Evolutionary conservation across 2,329 filamentous ascomycete genomes (phyloP).

Genomic region (Hypoxylon sp.): DNA sequence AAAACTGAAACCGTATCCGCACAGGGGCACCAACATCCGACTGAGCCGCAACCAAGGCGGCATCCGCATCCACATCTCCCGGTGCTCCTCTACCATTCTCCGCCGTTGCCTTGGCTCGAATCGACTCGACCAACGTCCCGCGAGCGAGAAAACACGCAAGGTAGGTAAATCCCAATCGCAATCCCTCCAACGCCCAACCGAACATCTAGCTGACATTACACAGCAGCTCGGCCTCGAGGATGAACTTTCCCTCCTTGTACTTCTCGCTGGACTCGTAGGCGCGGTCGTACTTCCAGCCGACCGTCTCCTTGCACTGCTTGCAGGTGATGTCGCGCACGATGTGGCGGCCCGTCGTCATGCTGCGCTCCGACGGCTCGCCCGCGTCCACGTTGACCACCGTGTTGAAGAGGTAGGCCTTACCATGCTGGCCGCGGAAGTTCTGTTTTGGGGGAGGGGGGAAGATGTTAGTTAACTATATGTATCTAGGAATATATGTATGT

Average conservation of each 20-base stretch:
- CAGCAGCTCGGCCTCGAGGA: slow-evolving; percentile 91
- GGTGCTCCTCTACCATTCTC: neutral
- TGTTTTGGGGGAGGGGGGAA: slow-evolving; percentile 56
- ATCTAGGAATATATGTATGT: neutral
- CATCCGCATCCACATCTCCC: neutral
- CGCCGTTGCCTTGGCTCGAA: neutral
- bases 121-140: neutral
- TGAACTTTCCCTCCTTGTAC: slow-evolving; percentile 99
- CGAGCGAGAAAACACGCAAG: neutral
- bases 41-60: neutral
- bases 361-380: slow-evolving; percentile 90
- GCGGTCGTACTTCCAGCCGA: slow-evolving; percentile 99
- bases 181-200: no score
- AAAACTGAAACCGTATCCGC: slow-evolving; percentile 1
- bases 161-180: no score
- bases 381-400: slow-evolving; percentile 90
- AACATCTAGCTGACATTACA: slow-evolving; percentile 79
- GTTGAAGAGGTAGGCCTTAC: slow-evolving; percentile 97
- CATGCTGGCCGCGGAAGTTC: slow-evolving; percentile 99
- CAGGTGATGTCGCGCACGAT: slow-evolving; percentile 94
- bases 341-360: slow-evolving; percentile 97
- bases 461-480: neutral
- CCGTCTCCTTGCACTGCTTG: slow-evolving; percentile 89
- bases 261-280: slow-evolving; percentile 93
- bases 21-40: neutral